Evolutionary conservation across 2,329 filamentous ascomycete species (phyloP), one percentile per base, ranked within the genome.

Genomic region (Colletotrichum shisoi): DNA sequence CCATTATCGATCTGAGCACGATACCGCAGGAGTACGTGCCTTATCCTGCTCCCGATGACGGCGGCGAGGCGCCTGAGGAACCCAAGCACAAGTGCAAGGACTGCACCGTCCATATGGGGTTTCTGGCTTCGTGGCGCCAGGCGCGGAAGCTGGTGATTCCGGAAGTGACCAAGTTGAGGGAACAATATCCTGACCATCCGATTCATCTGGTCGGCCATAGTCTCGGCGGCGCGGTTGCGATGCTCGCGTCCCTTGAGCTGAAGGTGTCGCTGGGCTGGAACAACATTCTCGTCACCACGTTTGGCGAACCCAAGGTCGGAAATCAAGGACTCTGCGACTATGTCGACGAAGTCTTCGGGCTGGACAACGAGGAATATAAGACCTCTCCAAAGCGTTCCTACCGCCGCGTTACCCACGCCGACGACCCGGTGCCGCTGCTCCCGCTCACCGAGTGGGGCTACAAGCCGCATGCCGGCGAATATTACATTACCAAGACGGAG

Each of bases 21-120:
- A 84, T 94, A 2, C 94, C 93, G 13, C 94, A 98, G 77, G 87
- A 91, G 76, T 99, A 98, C 74, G 86, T 93, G 1, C 94, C 95
- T 0, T 99, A 97, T 75, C 91, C 91, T 1, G 83, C 86, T 1
- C 82, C 83, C 0, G 81, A 82, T 46, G 76, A 82, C 53, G 80
- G 77, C 19, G 76, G 76, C 19, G 74, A 74, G 39, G 71, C 75
- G 7, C 73, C 74, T 24, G 72, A 75, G 54, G 73, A 79, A 63
- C 77, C 78, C n/a, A 75, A 80, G 45, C 82, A 84, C 27, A 85
- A 83, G 71, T 99, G 95, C 78, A 77, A 81, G 7, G 94, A 97
- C 76, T 99, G 95, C 77, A 96, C 92, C 5, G 94, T 98, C 1
- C 95, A 99, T 76, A 89, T 88, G 68, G 95, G 95, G 19, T 99